Conservation (phyloP, 805 yeast genomes). For the Saccharomycopsis javanensis region DNA sequence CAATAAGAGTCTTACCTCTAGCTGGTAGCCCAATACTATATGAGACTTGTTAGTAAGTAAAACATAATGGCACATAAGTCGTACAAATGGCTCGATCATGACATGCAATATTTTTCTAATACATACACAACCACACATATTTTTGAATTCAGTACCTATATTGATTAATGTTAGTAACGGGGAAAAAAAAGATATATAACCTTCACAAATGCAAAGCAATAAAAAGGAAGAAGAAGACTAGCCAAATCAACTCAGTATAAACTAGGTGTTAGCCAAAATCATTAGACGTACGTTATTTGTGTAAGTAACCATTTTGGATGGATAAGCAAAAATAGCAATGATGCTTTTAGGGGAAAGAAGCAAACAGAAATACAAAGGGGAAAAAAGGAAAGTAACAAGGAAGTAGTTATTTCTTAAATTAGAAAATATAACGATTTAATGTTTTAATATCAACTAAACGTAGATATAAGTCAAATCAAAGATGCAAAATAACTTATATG, state of each 20-base stretch:
- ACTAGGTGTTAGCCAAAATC: too few relatives aligned
- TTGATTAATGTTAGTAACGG: slow-evolving; percentile 1
- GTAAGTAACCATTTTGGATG: slow-evolving; percentile 3
- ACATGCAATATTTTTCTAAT: neutral
- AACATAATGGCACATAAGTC: neutral
- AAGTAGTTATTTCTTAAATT: neutral
- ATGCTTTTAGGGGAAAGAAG: neutral
- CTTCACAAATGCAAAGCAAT: too few relatives aligned
- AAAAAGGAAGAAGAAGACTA: neutral
- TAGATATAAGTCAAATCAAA: neutral
- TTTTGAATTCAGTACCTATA: slow-evolving; percentile 16
- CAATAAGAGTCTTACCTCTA: slow-evolving; percentile 88
- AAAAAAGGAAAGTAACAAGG: neutral
- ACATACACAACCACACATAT: slow-evolving; percentile 19
- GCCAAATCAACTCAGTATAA: neutral
- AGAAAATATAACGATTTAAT: neutral
- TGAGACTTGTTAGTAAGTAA: neutral
- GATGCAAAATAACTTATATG: too few relatives aligned
- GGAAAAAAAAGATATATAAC: too few relatives aligned
- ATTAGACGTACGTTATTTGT: slow-evolving; percentile 9
- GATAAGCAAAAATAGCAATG: neutral
- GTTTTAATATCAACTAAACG: too few relatives aligned
- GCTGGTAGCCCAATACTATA: slow-evolving; percentile 67
- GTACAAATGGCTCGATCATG: too few relatives aligned
- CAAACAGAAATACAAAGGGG: neutral